Percentiles rank a stretch among this genome's conserved stretches.
phyloP scores from a whole-genome alignment of 257 asterid genomes.

The Echites panduratus region DNA sequence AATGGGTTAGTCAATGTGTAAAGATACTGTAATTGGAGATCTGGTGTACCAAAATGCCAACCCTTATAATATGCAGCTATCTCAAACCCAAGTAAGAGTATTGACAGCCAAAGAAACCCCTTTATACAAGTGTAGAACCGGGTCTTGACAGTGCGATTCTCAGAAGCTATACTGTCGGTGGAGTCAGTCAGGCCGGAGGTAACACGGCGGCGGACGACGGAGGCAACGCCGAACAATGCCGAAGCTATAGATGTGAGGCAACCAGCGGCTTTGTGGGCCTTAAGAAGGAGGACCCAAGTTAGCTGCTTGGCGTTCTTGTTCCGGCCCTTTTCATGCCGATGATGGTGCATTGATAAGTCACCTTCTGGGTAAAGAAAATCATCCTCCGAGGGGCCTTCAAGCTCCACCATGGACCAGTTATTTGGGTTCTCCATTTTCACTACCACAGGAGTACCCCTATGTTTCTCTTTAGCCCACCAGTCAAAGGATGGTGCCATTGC shows the following conservation, averaged over 20 bases:
- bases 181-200: conserved; percentile 71
- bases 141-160: conserved; percentile 31
- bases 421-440: conserved; percentile 94
- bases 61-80: conserved; percentile 71
- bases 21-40: conserved; percentile 47
- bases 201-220: conserved; percentile 73
- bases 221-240: conserved; percentile 62
- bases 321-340: conserved; percentile 40
- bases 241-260: conserved; percentile 71
- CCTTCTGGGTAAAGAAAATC: conserved; percentile 53
- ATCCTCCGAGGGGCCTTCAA: conserved; percentile 63
- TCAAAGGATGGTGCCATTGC: conserved; percentile 61
- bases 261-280: conserved; percentile 91
- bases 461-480: conserved; percentile 83
- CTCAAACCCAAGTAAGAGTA: conserved; percentile 58
- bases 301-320: conserved; percentile 95
- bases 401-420: conserved; percentile 96
- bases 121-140: conserved; percentile 59
- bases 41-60: conserved; percentile 71
- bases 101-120: conserved; percentile 48
- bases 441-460: conserved; percentile 77
- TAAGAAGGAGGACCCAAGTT: conserved; percentile 86
- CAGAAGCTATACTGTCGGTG: conserved; percentile 45
- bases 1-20: conserved; percentile 42
- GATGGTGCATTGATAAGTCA: conserved; percentile 26